Evolutionary conservation across 371 early-diverging fungal species (phyloP), one percentile per base, ranked within the genome.

Genomic region (Syncephalastrum contaminatum): DNA sequence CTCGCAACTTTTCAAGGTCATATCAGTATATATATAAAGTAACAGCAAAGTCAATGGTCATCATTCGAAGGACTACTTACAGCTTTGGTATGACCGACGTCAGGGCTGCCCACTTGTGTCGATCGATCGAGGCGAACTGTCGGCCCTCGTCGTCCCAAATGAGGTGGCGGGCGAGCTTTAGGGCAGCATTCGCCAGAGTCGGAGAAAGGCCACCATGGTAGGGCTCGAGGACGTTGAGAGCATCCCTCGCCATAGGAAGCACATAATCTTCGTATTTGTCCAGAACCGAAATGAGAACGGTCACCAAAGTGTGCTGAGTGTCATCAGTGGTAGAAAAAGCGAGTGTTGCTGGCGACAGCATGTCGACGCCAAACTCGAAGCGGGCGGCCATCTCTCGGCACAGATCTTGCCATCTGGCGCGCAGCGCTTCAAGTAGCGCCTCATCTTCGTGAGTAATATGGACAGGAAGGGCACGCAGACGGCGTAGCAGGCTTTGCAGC

Each of bases 191-290:
- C 1, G 44, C 43, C 14, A 58, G 19, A n/a, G 18, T 22, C 12
- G 42, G 51, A 4, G 58, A 51, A n/a, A 51, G 51, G 22, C 58
- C 58, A 21, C 51, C 58, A 12, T 50, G 51, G 30, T 44, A 51
- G 3, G 58, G 58, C 25, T 42, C 7, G 15, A 50, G 22, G 24
- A 47, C 5, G 2, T 2, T 12, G 3, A 24, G 0, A 7, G 5
- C 25, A 22, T n/a, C 16, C 6, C 4, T 7, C n/a, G 2, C 16
- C 6, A 36, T 51, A 7, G 40, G 40, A 1, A 16, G 14, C 12
- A 15, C 14, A 51, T 8, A 51, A 3, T 8, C 36, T 30, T 30
- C 1, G 10, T 8, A 8, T 12, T 30, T 30, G 12, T 30, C 10
- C 10, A 30, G 0, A 8, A 30, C 12, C 2, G 36, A 30, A 10